These are phyloP conservation scores for Lachancea sp. DNA, from an alignment of 805 yeast genomes.

Conservation along the genomic window DNA sequence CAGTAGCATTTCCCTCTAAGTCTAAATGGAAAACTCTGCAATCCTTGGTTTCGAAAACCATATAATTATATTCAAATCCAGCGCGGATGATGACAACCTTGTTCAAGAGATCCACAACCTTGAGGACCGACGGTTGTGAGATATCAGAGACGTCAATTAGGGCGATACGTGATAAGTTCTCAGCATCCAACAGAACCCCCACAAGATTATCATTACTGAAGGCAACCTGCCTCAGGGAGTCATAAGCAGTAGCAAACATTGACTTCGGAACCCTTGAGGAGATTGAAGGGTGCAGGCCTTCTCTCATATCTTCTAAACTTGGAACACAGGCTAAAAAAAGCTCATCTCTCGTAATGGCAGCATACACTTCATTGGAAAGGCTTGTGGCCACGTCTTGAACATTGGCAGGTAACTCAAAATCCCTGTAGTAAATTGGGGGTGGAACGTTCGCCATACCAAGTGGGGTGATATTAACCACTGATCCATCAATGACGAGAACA, in stretches of 20 bases:
- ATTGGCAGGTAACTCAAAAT: conserved; percentile 47
- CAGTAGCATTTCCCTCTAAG: conserved; percentile 25
- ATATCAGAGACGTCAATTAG: conserved; percentile 43
- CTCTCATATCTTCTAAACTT: conserved; percentile 37
- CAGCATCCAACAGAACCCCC: conserved; percentile 56
- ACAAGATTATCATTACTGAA: conserved; percentile 46
- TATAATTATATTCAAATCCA: conserved; percentile 43
- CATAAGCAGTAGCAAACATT: conserved; percentile 37
- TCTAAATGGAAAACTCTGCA: conserved; percentile 48
- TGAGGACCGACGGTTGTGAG: conserved; percentile 37
- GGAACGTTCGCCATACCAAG: conserved; percentile 82
- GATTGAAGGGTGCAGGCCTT: conserved; percentile 43
- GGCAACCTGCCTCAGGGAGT: conserved; percentile 56
- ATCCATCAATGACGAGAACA: conserved; percentile 76
- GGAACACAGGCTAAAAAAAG: conserved; percentile 45
- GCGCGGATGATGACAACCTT: conserved; percentile 54
- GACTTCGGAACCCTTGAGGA: conserved; percentile 29
- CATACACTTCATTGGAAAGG: conserved; percentile 50
- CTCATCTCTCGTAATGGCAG: conserved; percentile 46
- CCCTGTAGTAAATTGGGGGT: conserved; percentile 82
- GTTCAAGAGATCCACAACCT: conserved; percentile 39
- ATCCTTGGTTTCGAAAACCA: conserved; percentile 57
- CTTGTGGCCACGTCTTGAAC: conserved; percentile 63
- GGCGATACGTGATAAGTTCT: conserved; percentile 44
- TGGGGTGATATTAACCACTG: conserved; percentile 67